These are phyloP conservation scores for Nicotiana paniculata DNA, from an alignment of 257 asterid genomes.

Conservation along the genomic window DNA sequence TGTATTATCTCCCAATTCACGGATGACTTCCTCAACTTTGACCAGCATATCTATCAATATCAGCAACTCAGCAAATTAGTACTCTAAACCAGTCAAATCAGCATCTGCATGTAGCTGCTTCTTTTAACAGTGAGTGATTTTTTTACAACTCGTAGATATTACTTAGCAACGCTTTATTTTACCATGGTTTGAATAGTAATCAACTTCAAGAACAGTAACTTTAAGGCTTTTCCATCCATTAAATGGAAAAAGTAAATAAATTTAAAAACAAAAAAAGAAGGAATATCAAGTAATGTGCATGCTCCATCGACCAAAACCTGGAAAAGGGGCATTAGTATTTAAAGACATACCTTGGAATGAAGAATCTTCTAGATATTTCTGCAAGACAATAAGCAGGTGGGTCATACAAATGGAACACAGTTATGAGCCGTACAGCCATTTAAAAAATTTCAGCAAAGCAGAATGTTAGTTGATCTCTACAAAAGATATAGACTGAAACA, in stretches of 20 bases:
- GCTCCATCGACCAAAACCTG: neutral
- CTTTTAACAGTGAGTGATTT: neutral
- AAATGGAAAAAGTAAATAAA: neutral
- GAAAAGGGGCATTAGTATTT: neutral
- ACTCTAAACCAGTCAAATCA: neutral
- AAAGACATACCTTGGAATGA: constrained; percentile 53
- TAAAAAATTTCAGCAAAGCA: neutral
- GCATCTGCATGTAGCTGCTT: neutral
- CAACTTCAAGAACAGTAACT: neutral
- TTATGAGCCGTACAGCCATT: neutral
- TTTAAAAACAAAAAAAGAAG: neutral
- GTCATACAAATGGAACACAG: constrained; percentile 2
- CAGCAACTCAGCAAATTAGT: constrained; percentile 13
- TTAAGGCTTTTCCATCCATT: neutral
- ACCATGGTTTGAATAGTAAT: neutral
- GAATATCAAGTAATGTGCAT: neutral
- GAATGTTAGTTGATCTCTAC: neutral
- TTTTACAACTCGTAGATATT: neutral
- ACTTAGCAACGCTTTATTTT: neutral
- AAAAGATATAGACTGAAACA: neutral
- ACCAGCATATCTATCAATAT: constrained; percentile 50
- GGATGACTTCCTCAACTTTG: constrained; percentile 65
- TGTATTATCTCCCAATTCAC: constrained; percentile 45
- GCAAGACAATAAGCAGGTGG: constrained; percentile 24
- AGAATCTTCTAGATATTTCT: constrained; percentile 67